Conservation (phyloP, 345 rosid genomes). For the Eucalyptus marginata region DNA sequence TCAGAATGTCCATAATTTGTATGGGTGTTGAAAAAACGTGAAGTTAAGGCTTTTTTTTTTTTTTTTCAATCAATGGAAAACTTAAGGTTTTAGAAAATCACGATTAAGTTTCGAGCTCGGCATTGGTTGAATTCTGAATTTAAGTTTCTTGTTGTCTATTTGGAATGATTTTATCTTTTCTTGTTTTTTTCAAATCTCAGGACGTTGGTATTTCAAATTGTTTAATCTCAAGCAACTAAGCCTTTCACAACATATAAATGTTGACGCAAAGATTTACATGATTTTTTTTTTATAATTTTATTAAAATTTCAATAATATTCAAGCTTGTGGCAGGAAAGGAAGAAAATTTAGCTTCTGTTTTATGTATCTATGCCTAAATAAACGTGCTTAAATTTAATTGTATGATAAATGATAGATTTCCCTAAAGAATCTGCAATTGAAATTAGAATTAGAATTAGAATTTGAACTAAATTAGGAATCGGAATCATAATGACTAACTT, state of each 20-base stretch:
- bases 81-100: too few relatives aligned
- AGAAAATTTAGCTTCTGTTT: background rate
- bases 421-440: background rate
- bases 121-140: background rate
- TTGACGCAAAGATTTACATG: background rate
- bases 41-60: rapidly evolving
- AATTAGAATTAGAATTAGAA: background rate
- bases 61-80: too few relatives aligned
- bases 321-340: background rate
- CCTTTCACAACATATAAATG: background rate
- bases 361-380: background rate
- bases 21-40: too few relatives aligned
- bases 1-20: too few relatives aligned
- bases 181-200: background rate
- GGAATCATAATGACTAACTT: background rate
- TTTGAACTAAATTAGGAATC: background rate
- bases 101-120: background rate
- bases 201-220: rapidly evolving
- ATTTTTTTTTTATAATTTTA: too few relatives aligned
- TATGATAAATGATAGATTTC: background rate
- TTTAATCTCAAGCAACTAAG: background rate
- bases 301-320: background rate
- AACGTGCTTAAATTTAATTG: background rate
- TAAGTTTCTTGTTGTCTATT: background rate
- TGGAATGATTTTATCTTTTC: background rate